Conservation (phyloP, 495 filamentous ascomycete genomes). For the Oidiodendron maius region DNA sequence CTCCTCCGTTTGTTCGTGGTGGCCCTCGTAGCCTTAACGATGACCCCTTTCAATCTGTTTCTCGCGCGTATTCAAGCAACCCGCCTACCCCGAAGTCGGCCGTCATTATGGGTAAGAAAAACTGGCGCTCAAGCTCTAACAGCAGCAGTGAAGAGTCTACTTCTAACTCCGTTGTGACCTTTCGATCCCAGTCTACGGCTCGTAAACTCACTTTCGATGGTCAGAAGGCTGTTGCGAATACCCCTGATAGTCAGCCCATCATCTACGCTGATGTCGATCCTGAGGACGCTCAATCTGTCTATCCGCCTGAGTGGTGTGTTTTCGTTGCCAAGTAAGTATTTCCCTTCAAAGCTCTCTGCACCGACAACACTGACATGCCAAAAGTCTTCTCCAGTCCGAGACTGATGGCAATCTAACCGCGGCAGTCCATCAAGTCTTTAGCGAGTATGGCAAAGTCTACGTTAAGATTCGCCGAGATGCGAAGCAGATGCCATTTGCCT, state of each 20-base stretch:
- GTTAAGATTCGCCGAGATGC: constrained; percentile 57
- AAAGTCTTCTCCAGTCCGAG: constrained; percentile 31
- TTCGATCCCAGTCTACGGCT: neutral
- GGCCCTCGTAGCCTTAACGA: constrained; percentile 1
- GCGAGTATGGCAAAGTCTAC: constrained; percentile 45
- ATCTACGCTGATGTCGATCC: constrained; percentile 20
- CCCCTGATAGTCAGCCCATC: neutral
- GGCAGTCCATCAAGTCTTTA: constrained; percentile 46
- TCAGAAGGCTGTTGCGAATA: neutral
- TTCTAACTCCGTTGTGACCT: constrained; percentile 1
- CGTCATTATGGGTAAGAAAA: constrained; percentile 4
- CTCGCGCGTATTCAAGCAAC: constrained; percentile 1
- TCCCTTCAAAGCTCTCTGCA: no score
- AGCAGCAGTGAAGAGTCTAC: constrained; percentile 1
- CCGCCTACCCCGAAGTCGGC: constrained; percentile 2
- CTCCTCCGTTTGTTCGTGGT: constrained; percentile 17
- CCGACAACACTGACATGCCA: constrained; percentile 29
- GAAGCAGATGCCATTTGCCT: constrained; percentile 56
- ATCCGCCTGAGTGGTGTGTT: constrained; percentile 48
- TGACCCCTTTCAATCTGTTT: constrained; percentile 13
- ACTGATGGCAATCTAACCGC: constrained; percentile 44
- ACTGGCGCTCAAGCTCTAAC: constrained; percentile 21
- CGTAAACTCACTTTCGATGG: neutral
- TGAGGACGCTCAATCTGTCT: constrained; percentile 52
- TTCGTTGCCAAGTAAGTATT: constrained; percentile 63